Base-by-base conservation (phyloP, 768 basidiomycete species). In the Kwoniella heveanensis region DNA sequence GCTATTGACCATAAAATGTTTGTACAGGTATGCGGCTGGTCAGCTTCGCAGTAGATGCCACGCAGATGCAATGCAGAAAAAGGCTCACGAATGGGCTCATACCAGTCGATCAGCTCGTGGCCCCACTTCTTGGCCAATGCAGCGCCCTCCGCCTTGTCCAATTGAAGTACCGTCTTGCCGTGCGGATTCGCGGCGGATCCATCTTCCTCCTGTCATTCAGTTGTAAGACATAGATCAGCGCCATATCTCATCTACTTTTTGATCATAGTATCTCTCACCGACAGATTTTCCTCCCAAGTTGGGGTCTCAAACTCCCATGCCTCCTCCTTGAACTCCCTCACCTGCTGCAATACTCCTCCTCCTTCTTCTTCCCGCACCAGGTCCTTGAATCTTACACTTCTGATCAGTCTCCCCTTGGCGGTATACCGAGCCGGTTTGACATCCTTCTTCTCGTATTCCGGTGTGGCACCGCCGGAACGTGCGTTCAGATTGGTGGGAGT, bases 351-450 rank as follows among this genome's bases (percentile, higher is more conserved):
- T 1, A 57, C 44, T 10, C 71, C 68, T 30, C 63, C 67, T 30
- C 64, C 68, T 2, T 59, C 57, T 53, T 57, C 62, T 24, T 56
- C 44, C 24, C 51, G 57, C 0, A 72, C 65, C 13, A 58, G 12
- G 59, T 76, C 74, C 22, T 59, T 64, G 47, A 73, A 77, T 32
- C 65, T 26, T 4, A 77, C 73, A n/a, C 44, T 57, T 22, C 62
- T 55, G 29, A 53, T 52, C 22, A 53, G 17, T 51, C 46, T 60
- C 7, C 60, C 54, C 30, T 76, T 76, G 15, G 56, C 47, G 29
- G 66, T 70, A 46, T 57, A 56, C 19, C 39, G 17, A 17, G 32
- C 30, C 17, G 60, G 39, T 39, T 58, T 62, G 17, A 17, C 26
- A 36, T 54, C 54, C 65, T 58, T 54, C 60, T 32, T 60, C 51